A percentile compares a stretch with the other conserved stretches of the same genome.
These are phyloP conservation scores for Jacaranda copaia DNA, from an alignment of 257 asterid species.

Conservation along the genomic window DNA sequence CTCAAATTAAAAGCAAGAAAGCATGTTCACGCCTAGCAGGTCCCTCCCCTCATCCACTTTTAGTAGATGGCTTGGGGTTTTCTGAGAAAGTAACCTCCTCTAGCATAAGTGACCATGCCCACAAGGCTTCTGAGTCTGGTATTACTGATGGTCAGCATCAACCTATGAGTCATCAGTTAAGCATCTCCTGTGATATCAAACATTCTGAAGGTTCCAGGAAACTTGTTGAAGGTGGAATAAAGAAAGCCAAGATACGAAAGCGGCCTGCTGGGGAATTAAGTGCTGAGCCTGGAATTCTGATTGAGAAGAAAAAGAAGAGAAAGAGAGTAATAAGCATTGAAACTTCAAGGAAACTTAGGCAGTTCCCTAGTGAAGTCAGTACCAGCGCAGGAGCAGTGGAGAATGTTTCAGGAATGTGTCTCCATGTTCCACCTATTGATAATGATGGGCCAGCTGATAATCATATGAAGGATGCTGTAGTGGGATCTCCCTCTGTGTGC, in stretches of 20 bases:
- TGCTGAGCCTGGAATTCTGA: slow-evolving; percentile 40
- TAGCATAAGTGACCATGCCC: slow-evolving; percentile 34
- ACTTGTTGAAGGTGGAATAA: slow-evolving; percentile 47
- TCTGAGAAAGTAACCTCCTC: slow-evolving; percentile 38
- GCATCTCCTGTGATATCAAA: slow-evolving; percentile 40
- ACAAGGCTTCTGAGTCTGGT: slow-evolving; percentile 45
- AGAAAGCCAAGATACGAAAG: slow-evolving; percentile 63
- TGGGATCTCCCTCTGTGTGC: slow-evolving; percentile 37
- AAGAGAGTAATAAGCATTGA: slow-evolving; percentile 46
- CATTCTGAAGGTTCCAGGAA: slow-evolving; percentile 49
- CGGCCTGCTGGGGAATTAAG: slow-evolving; percentile 39
- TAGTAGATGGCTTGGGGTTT: slow-evolving; percentile 49
- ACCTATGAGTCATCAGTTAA: slow-evolving; percentile 39
- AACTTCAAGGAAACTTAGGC: slow-evolving; percentile 35
- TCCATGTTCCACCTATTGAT: slow-evolving; percentile 33
- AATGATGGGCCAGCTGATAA: slow-evolving; percentile 38
- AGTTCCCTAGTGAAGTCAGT: slow-evolving; percentile 43
- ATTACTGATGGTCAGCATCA: slow-evolving; percentile 46
- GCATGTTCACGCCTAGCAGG: slow-evolving; percentile 45
- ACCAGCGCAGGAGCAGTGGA: slow-evolving; percentile 37
- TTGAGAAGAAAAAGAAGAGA: slow-evolving; percentile 51
- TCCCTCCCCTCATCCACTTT: slow-evolving; percentile 38
- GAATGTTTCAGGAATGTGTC: slow-evolving; percentile 37
- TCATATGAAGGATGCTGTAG: slow-evolving; percentile 33
- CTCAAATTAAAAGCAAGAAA: slow-evolving; percentile 54